A percentile compares a stretch with the other conserved stretches of the same genome.
Evolutionary conservation across 768 basidiomycete genomes (phyloP).

Genomic region (Lanmaoa rubissima): DNA sequence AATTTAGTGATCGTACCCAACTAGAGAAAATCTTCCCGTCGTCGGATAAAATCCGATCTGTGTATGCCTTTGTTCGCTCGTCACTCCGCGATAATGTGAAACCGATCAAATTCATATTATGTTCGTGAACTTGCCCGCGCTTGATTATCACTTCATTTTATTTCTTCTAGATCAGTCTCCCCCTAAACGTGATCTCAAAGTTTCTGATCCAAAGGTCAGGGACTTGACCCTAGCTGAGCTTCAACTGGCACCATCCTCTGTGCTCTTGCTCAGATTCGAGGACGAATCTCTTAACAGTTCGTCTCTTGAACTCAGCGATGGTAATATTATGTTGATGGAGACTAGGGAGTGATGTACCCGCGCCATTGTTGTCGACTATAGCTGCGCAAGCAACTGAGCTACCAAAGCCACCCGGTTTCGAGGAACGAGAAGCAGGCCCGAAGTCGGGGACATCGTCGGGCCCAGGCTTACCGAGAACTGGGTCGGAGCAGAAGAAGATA

Average conservation of each 20-base stretch:
- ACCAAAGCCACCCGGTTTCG: conserved; percentile 53
- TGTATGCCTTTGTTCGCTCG: conserved; percentile 81
- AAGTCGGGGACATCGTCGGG: conserved; percentile 12
- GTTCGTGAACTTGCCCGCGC: conserved; percentile 44
- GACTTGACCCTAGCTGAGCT: conserved; percentile 67
- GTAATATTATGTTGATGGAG: background rate
- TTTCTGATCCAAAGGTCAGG: conserved; percentile 71
- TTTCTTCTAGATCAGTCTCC: conserved; percentile 65
- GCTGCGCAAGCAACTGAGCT: conserved; percentile 62
- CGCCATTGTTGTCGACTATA: conserved; percentile 62
- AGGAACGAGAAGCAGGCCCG: conserved; percentile 5
- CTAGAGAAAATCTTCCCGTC: conserved; percentile 80
- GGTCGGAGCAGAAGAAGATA: conserved; percentile 50
- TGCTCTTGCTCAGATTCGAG: conserved; percentile 74
- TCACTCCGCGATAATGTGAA: conserved; percentile 73
- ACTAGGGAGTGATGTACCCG: conserved; percentile 53
- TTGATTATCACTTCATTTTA: background rate
- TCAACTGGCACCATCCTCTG: conserved; percentile 74
- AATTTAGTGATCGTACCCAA: conserved; percentile 78
- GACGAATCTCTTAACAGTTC: conserved; percentile 69
- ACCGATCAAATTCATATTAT: conserved; percentile 79
- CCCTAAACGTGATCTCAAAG: conserved; percentile 79
- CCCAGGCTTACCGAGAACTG: conserved; percentile 2
- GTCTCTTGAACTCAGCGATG: background rate
- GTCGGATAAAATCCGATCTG: conserved; percentile 70